A percentile compares a stretch with the other conserved stretches of the same genome.
These are phyloP conservation scores for Botrytis porri DNA, from an alignment of 2,329 filamentous ascomycete genomes.

Conservation along the genomic window DNA sequence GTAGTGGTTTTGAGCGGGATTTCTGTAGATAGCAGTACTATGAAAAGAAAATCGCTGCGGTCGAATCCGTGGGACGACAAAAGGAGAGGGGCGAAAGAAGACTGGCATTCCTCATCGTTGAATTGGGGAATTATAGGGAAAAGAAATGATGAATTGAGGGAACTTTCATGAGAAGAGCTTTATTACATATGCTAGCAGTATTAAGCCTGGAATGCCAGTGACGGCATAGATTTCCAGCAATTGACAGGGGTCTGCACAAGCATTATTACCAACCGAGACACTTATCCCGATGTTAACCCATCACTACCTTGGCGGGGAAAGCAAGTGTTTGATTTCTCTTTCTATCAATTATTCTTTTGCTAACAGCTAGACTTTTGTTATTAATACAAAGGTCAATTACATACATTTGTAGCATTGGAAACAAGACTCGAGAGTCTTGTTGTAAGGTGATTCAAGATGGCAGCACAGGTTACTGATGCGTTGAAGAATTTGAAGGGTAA, in stretches of 20 bases:
- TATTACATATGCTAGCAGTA: not conserved
- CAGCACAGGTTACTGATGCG: constrained; percentile 64
- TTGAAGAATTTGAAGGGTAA: constrained; percentile 85
- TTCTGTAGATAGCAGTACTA: constrained; percentile 40
- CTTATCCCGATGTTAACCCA: not conserved
- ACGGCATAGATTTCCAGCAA: not conserved
- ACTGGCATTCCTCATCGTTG: constrained; percentile 54
- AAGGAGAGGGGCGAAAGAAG: constrained; percentile 38
- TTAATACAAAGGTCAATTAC: constrained; percentile 9
- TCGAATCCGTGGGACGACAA: constrained; percentile 20
- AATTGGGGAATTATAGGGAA: constrained; percentile 1
- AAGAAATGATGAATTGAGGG: not conserved
- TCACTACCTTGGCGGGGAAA: not conserved
- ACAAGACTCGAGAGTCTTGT: not conserved
- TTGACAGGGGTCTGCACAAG: not conserved
- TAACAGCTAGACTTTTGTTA: not conserved
- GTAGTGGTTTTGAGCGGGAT: constrained; percentile 64
- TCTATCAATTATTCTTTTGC: not conserved
- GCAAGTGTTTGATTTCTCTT: constrained; percentile 12
- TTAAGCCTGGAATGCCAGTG: not conserved
- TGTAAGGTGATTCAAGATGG: constrained; percentile 28
- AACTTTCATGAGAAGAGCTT: constrained; percentile 1
- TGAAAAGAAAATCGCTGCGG: constrained; percentile 47
- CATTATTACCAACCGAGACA: not conserved
- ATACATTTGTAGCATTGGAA: not conserved